Evolutionary conservation across 1,284 basidiomycete genomes (phyloP), one percentile per base, ranked within the genome.

Genomic region (Trichosporon asahii): DNA sequence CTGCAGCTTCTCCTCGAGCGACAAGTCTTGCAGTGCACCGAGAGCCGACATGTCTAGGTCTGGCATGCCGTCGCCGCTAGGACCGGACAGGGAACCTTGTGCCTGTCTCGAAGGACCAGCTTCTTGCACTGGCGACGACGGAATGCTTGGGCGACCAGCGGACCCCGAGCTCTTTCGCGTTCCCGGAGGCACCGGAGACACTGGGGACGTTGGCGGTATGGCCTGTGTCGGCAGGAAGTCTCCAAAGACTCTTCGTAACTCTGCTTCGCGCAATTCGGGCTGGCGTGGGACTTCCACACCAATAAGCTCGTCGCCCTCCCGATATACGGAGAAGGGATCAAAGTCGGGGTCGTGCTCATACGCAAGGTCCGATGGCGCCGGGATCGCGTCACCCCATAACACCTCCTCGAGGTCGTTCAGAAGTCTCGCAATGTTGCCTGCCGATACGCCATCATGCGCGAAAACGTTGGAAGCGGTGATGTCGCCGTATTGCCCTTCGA

Each of bases 401-500:
- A 76, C 79, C 69, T 81, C 80, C 64, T 82, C 81, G 9, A 82
- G 75, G 73, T 82, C 81, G 61, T 80, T 79, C 31, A 82, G 71
- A 21, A 82, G 65, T 21, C 81, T 69, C 0, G 76, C 72, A 37
- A 80, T 72, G 70, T 78, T 78, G 3, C 76, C 79, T 0, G 74
- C 79, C 8, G 31, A 55, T 33, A 72, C 60, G 2, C 76, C 76
- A 23, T 75, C 73, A 1, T 14, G 6, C 0, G 74, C 74, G 9
- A 80, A 57, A 0, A 79, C 77, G 66, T 80, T 82, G 3, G 70
- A 68, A 23, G 70, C 65, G 11, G 71, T 64, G 11, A 79, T 76
- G 12, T 76, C 72, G 12, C 74, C 81, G 64, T 82, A 82, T 44
- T 68, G 35, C 2, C 80, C 81, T 8, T 72, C 66, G 29, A 73